Evolutionary conservation across 805 yeast species (phyloP), one percentile per base, ranked within the genome.

Genomic region (Hanseniaspora osmophila): DNA sequence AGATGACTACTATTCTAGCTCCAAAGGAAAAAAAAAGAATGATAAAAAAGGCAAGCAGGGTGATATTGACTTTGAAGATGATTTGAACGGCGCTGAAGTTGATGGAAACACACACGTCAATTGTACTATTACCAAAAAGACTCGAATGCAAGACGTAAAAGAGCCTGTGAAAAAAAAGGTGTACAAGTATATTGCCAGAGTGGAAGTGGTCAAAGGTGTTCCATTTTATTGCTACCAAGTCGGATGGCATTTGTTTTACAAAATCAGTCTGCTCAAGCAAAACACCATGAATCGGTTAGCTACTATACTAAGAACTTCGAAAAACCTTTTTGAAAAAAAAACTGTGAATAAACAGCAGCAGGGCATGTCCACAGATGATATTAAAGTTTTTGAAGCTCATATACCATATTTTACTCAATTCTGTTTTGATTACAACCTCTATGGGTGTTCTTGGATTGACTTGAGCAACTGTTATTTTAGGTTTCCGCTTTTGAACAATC

Each of bases 211-310:
- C 44, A 76, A 77, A 50, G 96, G 81, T 0, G 68, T 75, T 0
- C 90, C 94, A 0, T 80, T 88, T 42, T 92, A 92, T 58, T 97
- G 97, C 0, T 90, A 73, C 58, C 77, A 76, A 51, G 68, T 75
- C 2, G 86, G 86, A 0, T 73, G 77, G 64, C 53, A 66, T n/a
- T 62, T 73, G 1, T 82, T 75, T 54, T 73, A 83, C 53, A 87
- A 86, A 59, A 73, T 92, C 1, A 72, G 76, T 42, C 56, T 87
- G 11, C 55, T 80, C 10, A 77, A 78, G 48, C 92, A 95, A 0
- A 57, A 73, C 4, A 74, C 76, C 52, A 62, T 68, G 16, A 64
- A 73, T 3, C 68, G 84, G 45, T 59, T 86, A 5, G 65, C 80
- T 47, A 71, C 71, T 63, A 42, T 70, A 62, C 51, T 76, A 3